A percentile compares a stretch with the other conserved stretches of the same genome.
phyloP scores from a whole-genome alignment of 495 filamentous ascomycete genomes.

The Bathelium albidoporum region DNA sequence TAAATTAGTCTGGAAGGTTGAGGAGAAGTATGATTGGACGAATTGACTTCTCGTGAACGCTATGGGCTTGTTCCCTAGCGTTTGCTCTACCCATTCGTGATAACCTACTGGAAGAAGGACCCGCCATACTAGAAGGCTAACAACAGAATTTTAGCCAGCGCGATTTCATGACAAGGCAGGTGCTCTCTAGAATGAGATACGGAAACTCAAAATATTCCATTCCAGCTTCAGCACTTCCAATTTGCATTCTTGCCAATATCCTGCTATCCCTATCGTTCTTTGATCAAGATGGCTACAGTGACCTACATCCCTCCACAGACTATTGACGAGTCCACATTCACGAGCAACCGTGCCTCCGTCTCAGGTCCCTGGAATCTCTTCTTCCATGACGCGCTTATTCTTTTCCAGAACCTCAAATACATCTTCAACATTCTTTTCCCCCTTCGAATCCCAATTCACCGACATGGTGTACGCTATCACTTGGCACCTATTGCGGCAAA shows the following conservation, averaged over 20 bases:
- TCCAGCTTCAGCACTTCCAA: too few relatives aligned
- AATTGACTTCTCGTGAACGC: background rate
- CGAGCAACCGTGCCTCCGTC: background rate
- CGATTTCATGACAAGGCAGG: background rate
- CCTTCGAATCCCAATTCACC: background rate
- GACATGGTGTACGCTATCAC: background rate
- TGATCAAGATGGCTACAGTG: background rate
- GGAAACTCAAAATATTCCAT: too few relatives aligned
- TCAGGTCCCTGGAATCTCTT: constrained; percentile 2
- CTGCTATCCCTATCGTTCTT: background rate
- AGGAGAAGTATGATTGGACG: background rate
- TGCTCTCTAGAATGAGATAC: too few relatives aligned
- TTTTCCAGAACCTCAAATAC: constrained; percentile 4
- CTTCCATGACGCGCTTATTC: background rate
- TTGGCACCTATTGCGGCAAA: background rate
- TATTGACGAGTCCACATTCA: background rate
- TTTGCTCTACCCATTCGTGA: background rate
- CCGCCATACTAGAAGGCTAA: background rate
- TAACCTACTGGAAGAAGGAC: background rate
- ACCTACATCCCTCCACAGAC: constrained; percentile 6
- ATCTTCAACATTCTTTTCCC: constrained; percentile 1
- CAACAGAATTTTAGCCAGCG: background rate
- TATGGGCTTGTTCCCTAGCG: background rate
- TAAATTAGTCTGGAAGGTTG: background rate
- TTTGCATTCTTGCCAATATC: too few relatives aligned